Evolutionary conservation across 352 stramenopile genomes (phyloP).

Genomic region (Phytophthora pseudosyringae): DNA sequence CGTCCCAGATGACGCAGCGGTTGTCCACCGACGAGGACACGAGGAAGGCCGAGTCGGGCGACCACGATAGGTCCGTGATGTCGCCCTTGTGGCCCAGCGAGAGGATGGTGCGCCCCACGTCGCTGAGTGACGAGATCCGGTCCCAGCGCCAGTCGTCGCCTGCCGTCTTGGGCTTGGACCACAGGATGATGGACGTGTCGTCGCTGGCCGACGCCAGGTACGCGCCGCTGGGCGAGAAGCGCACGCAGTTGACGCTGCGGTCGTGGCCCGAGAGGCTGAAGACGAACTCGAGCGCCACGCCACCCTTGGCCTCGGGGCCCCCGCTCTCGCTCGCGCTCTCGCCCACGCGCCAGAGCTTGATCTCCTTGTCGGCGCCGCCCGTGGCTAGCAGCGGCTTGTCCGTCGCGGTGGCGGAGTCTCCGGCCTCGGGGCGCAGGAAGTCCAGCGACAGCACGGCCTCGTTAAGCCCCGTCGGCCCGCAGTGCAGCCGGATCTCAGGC

Average conservation of each 20-base stretch:
- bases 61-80: conserved; percentile 95
- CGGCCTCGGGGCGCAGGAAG: conserved; percentile 50
- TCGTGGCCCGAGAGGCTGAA: conserved; percentile 90
- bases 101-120: conserved; percentile 80
- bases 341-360: conserved; percentile 84
- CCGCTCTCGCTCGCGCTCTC: conserved; percentile 31
- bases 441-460: conserved; percentile 87
- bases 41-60: conserved; percentile 90
- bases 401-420: background rate
- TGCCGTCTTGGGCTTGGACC: conserved; percentile 78
- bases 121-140: conserved; percentile 78
- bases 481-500: conserved; percentile 89
- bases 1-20: conserved; percentile 90
- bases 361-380: conserved; percentile 88
- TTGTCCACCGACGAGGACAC: conserved; percentile 94
- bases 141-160: conserved; percentile 76
- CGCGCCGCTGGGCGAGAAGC: conserved; percentile 89
- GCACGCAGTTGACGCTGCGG: conserved; percentile 91
- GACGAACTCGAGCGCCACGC: conserved; percentile 65
- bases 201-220: conserved; percentile 91
- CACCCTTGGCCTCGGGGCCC: background rate
- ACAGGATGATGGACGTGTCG: conserved; percentile 90
- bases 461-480: conserved; percentile 87
- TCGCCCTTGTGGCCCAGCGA: conserved; percentile 87
- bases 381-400: conserved; percentile 62